Conservation (phyloP, 495 filamentous ascomycete genomes). For the Evernia prunastri region DNA sequence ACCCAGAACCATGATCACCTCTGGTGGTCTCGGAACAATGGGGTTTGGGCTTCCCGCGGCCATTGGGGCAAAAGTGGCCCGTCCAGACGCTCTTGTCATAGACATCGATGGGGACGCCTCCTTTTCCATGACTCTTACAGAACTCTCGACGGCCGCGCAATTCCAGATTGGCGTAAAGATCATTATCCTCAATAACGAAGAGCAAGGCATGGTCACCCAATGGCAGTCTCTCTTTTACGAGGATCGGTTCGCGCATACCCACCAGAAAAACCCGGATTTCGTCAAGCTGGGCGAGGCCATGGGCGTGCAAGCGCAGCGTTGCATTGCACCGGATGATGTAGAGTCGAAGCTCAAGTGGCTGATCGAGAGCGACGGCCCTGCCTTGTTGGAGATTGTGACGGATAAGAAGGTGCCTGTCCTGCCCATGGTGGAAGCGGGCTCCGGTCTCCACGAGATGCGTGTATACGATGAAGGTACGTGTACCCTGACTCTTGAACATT, state of each 20-base stretch:
- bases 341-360: slow-evolving; percentile 79
- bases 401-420: slow-evolving; percentile 66
- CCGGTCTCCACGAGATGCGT: slow-evolving; percentile 86
- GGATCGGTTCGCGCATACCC: slow-evolving; percentile 85
- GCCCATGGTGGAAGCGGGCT: slow-evolving; percentile 90
- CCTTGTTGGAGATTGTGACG: slow-evolving; percentile 47
- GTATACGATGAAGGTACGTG: slow-evolving; percentile 72
- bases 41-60: slow-evolving; percentile 87
- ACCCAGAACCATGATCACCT: slow-evolving; percentile 78
- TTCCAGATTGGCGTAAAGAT: slow-evolving; percentile 93
- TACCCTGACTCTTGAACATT: not conserved
- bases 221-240: slow-evolving; percentile 94
- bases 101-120: slow-evolving; percentile 95
- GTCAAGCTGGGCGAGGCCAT: slow-evolving; percentile 79
- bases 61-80: slow-evolving; percentile 89
- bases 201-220: slow-evolving; percentile 94
- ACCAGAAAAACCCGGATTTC: slow-evolving; percentile 58
- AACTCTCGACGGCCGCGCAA: slow-evolving; percentile 81
- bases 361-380: slow-evolving; percentile 72
- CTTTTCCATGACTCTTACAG: slow-evolving; percentile 94
- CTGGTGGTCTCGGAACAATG: slow-evolving; percentile 87
- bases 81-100: slow-evolving; percentile 80
- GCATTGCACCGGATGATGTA: slow-evolving; percentile 63
- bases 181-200: slow-evolving; percentile 90
- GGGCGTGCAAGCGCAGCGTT: slow-evolving; percentile 63